phyloP scores from a whole-genome alignment of 2,329 filamentous ascomycete genomes.

The Claviceps monticola region DNA sequence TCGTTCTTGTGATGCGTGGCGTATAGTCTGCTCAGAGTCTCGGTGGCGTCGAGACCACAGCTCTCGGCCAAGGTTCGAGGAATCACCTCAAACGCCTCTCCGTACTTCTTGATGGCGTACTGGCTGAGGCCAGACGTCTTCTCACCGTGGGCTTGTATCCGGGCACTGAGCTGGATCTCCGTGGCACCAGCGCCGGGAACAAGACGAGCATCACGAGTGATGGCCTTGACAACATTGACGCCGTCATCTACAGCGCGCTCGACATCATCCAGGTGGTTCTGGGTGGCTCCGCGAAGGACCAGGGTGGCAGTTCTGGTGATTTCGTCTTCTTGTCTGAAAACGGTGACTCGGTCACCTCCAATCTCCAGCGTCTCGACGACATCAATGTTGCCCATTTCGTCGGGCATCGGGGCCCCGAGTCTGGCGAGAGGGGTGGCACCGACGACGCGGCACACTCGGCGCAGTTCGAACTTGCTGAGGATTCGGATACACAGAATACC shows the following conservation, averaged over 20 bases:
- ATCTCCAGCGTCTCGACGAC: slow-evolving; percentile 96
- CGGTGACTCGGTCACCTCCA: slow-evolving; percentile 92
- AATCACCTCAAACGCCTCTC: slow-evolving; percentile 94
- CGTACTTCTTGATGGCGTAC: slow-evolving; percentile 95
- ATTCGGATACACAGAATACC: slow-evolving; percentile 94
- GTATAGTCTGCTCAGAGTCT: slow-evolving; percentile 83
- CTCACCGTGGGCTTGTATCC: slow-evolving; percentile 80
- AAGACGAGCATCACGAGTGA: slow-evolving; percentile 81
- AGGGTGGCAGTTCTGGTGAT: slow-evolving; percentile 86
- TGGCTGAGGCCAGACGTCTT: slow-evolving; percentile 86
- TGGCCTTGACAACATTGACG: slow-evolving; percentile 96
- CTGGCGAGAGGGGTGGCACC: slow-evolving; percentile 93
- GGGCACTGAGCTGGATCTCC: slow-evolving; percentile 85
- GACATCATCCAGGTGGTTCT: slow-evolving; percentile 95
- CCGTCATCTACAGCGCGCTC: slow-evolving; percentile 96
- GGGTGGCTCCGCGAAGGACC: slow-evolving; percentile 86
- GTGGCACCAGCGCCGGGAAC: slow-evolving; percentile 91
- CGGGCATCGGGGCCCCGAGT: slow-evolving; percentile 96
- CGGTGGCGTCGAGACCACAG: slow-evolving; percentile 91
- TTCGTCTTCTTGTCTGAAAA: slow-evolving; percentile 94
- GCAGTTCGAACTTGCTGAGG: slow-evolving; percentile 94
- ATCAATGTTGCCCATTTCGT: slow-evolving; percentile 93
- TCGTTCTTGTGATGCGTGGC: slow-evolving; percentile 83
- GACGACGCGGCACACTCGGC: slow-evolving; percentile 87
- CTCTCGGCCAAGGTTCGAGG: slow-evolving; percentile 89